Conservation (phyloP, 2,329 filamentous ascomycete genomes). For the Periconia sp. region DNA sequence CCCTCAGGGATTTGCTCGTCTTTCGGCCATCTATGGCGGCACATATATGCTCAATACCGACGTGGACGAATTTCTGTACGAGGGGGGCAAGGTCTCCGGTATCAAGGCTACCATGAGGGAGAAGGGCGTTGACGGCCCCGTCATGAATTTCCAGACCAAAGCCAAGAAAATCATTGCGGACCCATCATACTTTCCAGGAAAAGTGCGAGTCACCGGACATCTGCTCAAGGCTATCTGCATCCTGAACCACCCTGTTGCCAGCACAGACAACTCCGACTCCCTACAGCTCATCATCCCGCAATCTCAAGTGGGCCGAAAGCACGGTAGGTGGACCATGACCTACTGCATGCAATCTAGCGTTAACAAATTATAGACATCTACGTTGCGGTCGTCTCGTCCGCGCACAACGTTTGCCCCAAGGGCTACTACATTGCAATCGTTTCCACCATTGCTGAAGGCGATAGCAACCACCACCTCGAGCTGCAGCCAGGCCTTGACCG, state of each 20-base stretch:
- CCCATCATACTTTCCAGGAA: constrained; percentile 93
- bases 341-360: not conserved
- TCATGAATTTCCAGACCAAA: constrained; percentile 95
- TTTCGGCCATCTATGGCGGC: constrained; percentile 97
- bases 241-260: constrained; percentile 90
- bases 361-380: constrained; percentile 75
- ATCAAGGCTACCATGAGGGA: constrained; percentile 98
- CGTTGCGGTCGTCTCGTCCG: constrained; percentile 91
- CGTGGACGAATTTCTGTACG: constrained; percentile 87
- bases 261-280: constrained; percentile 87
- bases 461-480: constrained; percentile 94
- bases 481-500: constrained; percentile 90
- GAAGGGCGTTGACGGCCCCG: constrained; percentile 72
- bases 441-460: constrained; percentile 91
- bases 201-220: constrained; percentile 86
- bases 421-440: constrained; percentile 99
- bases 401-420: constrained; percentile 98
- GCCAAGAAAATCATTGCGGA: constrained; percentile 95
- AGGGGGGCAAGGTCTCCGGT: constrained; percentile 83
- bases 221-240: constrained; percentile 97
- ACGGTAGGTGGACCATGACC: constrained; percentile 65
- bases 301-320: constrained; percentile 94
- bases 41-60: constrained; percentile 99
- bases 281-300: constrained; percentile 97
- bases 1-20: constrained; percentile 94